Percentiles rank a stretch among this genome's conserved stretches.
Conservation (phyloP, 768 basidiomycete species). For the Lactarius trivialis region DNA sequence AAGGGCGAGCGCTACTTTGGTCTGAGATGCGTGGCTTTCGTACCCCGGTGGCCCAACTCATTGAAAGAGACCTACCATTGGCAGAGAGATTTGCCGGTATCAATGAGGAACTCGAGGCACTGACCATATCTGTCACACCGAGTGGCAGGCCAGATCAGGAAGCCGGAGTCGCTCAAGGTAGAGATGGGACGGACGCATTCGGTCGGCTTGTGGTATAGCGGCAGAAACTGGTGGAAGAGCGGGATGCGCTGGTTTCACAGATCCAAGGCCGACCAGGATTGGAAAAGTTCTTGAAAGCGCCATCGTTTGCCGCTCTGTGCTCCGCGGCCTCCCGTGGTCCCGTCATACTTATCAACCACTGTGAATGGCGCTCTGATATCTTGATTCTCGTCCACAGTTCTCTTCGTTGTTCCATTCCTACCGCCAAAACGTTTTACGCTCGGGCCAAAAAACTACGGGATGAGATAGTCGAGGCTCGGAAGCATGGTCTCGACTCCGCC, state of each 20-base stretch:
- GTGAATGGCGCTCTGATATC: no score
- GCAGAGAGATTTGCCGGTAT: background rate
- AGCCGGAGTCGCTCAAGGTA: background rate
- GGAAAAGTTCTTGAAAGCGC: no score
- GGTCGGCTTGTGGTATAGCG: background rate
- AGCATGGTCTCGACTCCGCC: no score
- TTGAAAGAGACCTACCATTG: background rate
- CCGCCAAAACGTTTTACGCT: no score
- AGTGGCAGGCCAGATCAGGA: background rate
- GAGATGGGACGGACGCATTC: background rate
- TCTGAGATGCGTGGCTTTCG: slow-evolving; percentile 7
- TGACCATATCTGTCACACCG: background rate
- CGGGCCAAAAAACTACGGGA: no score
- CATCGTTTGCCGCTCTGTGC: no score
- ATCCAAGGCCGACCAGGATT: no score
- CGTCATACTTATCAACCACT: no score
- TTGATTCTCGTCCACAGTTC: no score
- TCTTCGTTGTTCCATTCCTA: no score
- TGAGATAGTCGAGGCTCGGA: no score
- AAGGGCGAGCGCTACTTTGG: slow-evolving; percentile 6
- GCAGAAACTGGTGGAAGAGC: background rate
- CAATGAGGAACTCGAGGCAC: background rate
- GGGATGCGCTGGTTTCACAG: background rate
- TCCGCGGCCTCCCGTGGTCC: no score
- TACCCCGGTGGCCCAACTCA: background rate